Evolutionary conservation across 1,139 yeast genomes (phyloP).

Genomic region (Blastobotrys ciferrii): DNA sequence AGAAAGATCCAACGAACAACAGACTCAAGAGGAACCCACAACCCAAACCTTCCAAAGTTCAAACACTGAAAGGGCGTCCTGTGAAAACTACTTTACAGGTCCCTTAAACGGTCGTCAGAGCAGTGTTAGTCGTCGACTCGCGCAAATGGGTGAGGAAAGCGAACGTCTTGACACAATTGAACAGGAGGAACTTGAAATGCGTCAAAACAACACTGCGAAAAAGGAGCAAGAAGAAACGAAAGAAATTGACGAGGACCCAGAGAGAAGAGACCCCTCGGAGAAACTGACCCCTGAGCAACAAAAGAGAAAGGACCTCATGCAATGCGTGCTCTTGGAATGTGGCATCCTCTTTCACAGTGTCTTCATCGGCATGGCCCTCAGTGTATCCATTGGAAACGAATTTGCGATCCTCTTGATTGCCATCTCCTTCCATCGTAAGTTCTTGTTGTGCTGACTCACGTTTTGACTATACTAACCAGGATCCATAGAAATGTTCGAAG

Average conservation of each 20-base stretch:
- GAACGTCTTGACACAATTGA: no score
- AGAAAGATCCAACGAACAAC: not conserved
- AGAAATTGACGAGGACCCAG: no score
- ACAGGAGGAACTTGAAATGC: no score
- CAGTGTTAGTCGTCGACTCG: not conserved
- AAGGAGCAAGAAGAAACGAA: no score
- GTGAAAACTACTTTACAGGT: not conserved
- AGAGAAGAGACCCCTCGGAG: no score
- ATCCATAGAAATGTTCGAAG: not conserved
- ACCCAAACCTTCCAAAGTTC: no score
- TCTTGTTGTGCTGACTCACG: no score
- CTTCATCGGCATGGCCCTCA: not conserved
- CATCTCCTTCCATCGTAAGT: not conserved
- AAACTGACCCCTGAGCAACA: not conserved
- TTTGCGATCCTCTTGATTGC: not conserved
- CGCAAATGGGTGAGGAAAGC: not conserved
- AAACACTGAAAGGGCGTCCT: no score
- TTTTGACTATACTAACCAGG: no score
- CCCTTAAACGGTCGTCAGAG: not conserved
- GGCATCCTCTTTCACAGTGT: not conserved
- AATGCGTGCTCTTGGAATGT: not conserved
- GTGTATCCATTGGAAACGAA: not conserved
- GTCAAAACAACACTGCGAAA: no score
- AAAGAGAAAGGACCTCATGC: not conserved
- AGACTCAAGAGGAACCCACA: not conserved